A percentile compares a stretch with the other conserved stretches of the same genome.
These are phyloP conservation scores for Falciphora oryzae DNA, from an alignment of 2,329 filamentous ascomycete genomes.

Conservation along the genomic window DNA sequence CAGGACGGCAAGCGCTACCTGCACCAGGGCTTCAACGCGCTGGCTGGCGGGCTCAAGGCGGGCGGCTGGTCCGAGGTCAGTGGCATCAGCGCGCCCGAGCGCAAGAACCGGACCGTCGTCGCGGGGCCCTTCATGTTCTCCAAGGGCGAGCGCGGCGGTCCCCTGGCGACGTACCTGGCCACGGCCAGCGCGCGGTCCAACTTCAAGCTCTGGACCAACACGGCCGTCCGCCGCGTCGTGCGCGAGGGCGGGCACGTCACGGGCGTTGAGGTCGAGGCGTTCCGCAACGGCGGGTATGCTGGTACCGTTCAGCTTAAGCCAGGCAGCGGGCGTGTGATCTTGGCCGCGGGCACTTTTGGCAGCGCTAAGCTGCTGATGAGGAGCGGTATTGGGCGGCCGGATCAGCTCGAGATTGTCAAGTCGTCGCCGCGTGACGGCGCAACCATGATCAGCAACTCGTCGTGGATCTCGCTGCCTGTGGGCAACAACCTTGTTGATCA, in stretches of 20 bases:
- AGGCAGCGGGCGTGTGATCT: conserved; percentile 52
- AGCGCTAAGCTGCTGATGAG: conserved; percentile 57
- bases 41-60: conserved; percentile 47
- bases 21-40: conserved; percentile 53
- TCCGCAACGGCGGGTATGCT: conserved; percentile 42
- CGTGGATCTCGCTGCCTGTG: conserved; percentile 44
- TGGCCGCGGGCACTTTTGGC: conserved; percentile 57
- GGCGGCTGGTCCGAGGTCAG: conserved; percentile 57
- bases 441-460: conserved; percentile 36
- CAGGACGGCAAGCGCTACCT: conserved; percentile 56
- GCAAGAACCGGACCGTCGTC: conserved; percentile 56
- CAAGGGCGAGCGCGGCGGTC: conserved; percentile 56
- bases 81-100: conserved; percentile 48
- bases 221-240: conserved; percentile 60
- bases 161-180: conserved; percentile 60
- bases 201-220: conserved; percentile 62
- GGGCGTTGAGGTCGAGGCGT: conserved; percentile 59
- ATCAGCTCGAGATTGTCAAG: conserved; percentile 42
- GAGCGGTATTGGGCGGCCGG: conserved; percentile 55
- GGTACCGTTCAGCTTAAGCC: conserved; percentile 52
- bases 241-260: conserved; percentile 56
- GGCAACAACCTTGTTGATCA: conserved; percentile 45
- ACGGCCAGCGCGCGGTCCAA: conserved; percentile 50
- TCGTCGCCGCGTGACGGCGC: conserved; percentile 32
- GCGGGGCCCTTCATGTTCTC: conserved; percentile 58